Percentiles rank a stretch among this genome's conserved stretches.
phyloP scores from a whole-genome alignment of 2,329 filamentous ascomycete genomes.

The Alternaria sp. region DNA sequence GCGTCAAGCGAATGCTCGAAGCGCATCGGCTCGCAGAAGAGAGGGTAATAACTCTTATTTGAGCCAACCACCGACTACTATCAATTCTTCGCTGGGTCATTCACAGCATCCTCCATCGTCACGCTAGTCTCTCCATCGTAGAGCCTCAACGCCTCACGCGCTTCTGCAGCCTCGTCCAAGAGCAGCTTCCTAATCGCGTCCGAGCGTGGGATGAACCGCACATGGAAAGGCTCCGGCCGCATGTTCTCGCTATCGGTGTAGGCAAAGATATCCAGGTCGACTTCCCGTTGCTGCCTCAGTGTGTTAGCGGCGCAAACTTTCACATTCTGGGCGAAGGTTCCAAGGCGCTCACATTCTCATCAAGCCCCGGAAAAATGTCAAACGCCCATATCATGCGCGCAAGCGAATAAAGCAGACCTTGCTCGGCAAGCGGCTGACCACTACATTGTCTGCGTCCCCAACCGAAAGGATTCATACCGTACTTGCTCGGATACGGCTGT shows the following conservation, averaged over 20 bases:
- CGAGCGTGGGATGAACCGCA: background rate
- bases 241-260: background rate
- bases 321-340: rapidly evolving
- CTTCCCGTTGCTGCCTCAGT: background rate
- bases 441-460: background rate
- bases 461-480: background rate
- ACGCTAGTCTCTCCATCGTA: background rate
- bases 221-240: background rate
- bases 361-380: rapidly evolving
- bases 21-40: too few relatives aligned
- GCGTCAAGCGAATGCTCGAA: too few relatives aligned
- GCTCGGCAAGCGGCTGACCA: background rate
- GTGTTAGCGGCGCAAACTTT: rapidly evolving
- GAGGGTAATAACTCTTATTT: too few relatives aligned
- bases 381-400: background rate
- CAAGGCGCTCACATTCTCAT: background rate
- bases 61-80: too few relatives aligned
- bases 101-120: background rate
- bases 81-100: background rate
- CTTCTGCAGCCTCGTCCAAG: background rate
- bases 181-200: background rate
- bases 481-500: background rate
- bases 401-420: background rate
- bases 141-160: background rate
- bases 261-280: background rate